These are phyloP conservation scores for Chlamydomonas sp. DNA, from an alignment of 139 green algal genomes.

Conservation along the genomic window DNA sequence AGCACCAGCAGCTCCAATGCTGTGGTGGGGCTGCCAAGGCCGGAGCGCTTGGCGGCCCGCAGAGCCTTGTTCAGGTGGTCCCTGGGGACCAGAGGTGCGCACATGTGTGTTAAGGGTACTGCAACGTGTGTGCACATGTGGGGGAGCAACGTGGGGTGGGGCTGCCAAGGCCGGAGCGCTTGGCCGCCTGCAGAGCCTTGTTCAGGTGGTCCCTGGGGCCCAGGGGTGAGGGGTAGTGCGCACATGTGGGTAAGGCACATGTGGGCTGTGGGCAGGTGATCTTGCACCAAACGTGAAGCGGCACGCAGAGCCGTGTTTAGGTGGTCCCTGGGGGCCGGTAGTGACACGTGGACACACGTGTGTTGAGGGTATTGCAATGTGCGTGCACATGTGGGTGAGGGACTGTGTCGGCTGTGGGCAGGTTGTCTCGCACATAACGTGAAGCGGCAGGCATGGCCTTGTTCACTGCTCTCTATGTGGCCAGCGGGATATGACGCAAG, in stretches of 20 bases:
- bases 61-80: conserved; percentile 7
- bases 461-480: no score
- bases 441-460: no score
- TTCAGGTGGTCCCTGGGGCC: not conserved
- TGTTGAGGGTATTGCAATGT: not conserved
- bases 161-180: not conserved
- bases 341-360: not conserved
- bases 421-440: no score
- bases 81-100: not conserved
- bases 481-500: no score
- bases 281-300: no score
- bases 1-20: conserved; percentile 8
- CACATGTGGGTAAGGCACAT: no score
- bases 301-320: no score
- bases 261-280: no score
- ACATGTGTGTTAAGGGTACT: not conserved
- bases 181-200: not conserved
- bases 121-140: not conserved
- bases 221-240: not conserved
- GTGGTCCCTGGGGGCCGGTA: no score
- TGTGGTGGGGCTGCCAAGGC: not conserved
- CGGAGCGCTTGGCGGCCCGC: not conserved
- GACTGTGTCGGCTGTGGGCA: no score
- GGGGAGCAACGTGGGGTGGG: not conserved
- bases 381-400: no score